Conservation (phyloP, 805 yeast species). For the Starmerella sirachaensis region DNA sequence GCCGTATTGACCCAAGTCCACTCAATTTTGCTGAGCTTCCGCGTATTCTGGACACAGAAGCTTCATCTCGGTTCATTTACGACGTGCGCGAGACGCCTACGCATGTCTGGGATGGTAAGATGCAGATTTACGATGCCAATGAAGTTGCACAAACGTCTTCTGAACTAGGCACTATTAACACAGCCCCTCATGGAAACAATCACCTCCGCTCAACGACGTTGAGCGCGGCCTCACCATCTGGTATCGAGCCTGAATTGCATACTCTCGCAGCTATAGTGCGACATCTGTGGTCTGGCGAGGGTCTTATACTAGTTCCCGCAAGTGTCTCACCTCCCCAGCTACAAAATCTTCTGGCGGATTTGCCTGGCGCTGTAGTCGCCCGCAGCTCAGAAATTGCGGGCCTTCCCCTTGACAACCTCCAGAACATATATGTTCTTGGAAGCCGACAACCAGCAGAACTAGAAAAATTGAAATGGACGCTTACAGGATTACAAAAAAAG, state of each 20-base stretch:
- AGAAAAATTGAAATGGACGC: constrained; percentile 12
- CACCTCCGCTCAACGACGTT: neutral
- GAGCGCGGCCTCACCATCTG: neutral
- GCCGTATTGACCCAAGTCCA: neutral
- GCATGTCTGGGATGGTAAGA: constrained; percentile 6
- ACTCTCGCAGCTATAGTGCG: constrained; percentile 1
- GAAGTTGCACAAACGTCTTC: no score
- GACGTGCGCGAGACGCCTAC: constrained; percentile 8
- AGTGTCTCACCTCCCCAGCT: constrained; percentile 5
- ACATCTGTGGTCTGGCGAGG: constrained; percentile 14
- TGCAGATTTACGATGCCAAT: neutral
- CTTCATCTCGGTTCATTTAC: constrained; percentile 5
- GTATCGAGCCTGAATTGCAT: neutral
- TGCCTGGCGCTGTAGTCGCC: constrained; percentile 5
- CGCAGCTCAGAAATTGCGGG: constrained; percentile 16
- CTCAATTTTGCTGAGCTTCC: constrained; percentile 10
- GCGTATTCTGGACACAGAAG: constrained; percentile 1
- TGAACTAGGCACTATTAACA: no score
- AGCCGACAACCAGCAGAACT: constrained; percentile 3
- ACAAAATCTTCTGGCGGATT: neutral
- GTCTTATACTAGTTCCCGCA: constrained; percentile 14
- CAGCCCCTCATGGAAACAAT: no score
- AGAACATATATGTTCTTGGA: constrained; percentile 10
- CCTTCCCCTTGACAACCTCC: constrained; percentile 10
- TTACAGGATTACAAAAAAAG: constrained; percentile 4